phyloP scores from a whole-genome alignment of 805 yeast species.

The Komagataella phaffii region DNA sequence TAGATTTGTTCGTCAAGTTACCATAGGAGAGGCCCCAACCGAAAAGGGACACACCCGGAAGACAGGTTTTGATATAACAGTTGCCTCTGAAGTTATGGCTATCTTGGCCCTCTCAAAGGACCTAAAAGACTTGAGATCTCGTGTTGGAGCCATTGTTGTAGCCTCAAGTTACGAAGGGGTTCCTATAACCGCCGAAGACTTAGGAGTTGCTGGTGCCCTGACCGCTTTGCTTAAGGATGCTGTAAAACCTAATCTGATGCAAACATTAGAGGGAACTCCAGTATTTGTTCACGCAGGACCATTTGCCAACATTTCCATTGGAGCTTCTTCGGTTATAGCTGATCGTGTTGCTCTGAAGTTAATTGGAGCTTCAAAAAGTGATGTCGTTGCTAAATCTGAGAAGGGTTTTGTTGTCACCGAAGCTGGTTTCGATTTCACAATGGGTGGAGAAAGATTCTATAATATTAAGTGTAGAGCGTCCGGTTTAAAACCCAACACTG shows the following conservation, averaged over 20 bases:
- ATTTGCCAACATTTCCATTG: constrained; percentile 77
- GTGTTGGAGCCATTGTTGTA: constrained; percentile 67
- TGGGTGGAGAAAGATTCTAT: constrained; percentile 85
- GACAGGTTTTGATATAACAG: constrained; percentile 76
- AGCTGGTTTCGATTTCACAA: constrained; percentile 83
- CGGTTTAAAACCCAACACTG: constrained; percentile 67
- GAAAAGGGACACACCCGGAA: constrained; percentile 61
- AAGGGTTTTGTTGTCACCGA: constrained; percentile 64
- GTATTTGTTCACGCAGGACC: constrained; percentile 86
- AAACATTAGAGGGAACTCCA: constrained; percentile 80
- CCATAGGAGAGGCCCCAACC: constrained; percentile 72
- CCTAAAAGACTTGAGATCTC: constrained; percentile 54
- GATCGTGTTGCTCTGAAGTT: constrained; percentile 72
- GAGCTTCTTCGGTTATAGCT: constrained; percentile 75
- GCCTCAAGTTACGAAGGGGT: constrained; percentile 57
- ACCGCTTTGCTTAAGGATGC: constrained; percentile 75
- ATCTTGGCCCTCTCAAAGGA: constrained; percentile 64
- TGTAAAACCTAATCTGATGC: constrained; percentile 77
- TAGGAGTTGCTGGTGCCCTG: constrained; percentile 79
- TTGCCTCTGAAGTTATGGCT: constrained; percentile 82
- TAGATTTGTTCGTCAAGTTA: constrained; percentile 64
- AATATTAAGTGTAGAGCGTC: constrained; percentile 74
- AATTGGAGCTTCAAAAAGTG: constrained; percentile 29
- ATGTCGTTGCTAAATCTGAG: constrained; percentile 23
- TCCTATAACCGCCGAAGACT: constrained; percentile 72